Evolutionary conservation across 441 rosid genomes (phyloP), one percentile per base, ranked within the genome.

Genomic region (Euphorbia schlechtendalii): DNA sequence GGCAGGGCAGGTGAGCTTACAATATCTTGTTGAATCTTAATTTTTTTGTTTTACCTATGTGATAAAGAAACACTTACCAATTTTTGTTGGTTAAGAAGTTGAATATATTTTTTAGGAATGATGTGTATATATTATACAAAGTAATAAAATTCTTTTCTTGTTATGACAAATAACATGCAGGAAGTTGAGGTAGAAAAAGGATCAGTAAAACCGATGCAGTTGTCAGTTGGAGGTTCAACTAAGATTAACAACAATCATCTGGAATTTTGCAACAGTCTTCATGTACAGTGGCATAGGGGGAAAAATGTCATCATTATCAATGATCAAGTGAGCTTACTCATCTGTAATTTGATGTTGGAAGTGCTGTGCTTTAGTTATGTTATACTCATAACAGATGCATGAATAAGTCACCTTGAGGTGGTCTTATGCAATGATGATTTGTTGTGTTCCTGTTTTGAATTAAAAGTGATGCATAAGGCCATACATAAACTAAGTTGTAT

Each of bases 261-360:
- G n/a, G n/a, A n/a, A n/a, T 64, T 66, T 40, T 51, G 71, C 73
- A 71, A 71, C 65, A 71, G 55, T 73, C 78, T 81, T 52, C 74
- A 67, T 22, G 76, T 65, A 30, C 65, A 45, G 59, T 77, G 79
- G 80, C 63, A 64, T 58, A 79, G 66, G 63, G 67, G 75, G 60
- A 78, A 71, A 32, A 81, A 75, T 75, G 80, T 76, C 69, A 59
- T 81, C 67, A 57, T 85, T n/a, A 57, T 73, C 49, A 84, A 85
- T 76, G 86, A 79, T 61, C 77, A 56, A 78, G 90, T 81, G 41
- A 55, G 76, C 51, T 69, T 58, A 40, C 43, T 59, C 15, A 30
- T 25, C 67, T 49, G 36, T 63, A 27, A 41, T 69, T 43, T 52
- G 32, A 53, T 24, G n/a, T 45, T 43, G 12, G 38, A 46, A 20